Evolutionary conservation across 257 asterid genomes (phyloP), one percentile per base, ranked within the genome.

Genomic region (Plectranthus barbatus): DNA sequence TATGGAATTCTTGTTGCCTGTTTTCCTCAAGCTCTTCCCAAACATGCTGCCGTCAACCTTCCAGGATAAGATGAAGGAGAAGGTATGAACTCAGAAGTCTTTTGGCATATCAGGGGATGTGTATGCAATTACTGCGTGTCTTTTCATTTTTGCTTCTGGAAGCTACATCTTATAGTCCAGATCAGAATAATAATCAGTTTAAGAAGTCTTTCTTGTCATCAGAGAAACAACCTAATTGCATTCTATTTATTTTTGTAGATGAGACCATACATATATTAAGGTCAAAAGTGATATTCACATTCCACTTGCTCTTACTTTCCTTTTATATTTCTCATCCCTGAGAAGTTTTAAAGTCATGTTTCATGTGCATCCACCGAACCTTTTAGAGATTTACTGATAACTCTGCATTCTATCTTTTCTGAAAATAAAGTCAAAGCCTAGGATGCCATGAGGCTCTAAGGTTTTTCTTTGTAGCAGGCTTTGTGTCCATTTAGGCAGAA

Each of bases 1-100:
- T 76, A 87, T 90, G 97, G 96, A 90, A 51, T 87, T 90, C 67
- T 76, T 90, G 82, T 79, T 90, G 52, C 97, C 97, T 60, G 91
- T 87, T 29, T 79, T 79, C 73, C 71, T 90, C 72, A 90, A 90
- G 82, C 83, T 90, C 60, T 90, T 90, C 66, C 97, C 97, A 1
- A 87, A 87, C 77, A 85, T 90, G 96, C 73, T 90, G 40, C 97
- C 97, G 26, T 90, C 97, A 19, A 87, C 96, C 44, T 90, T 90
- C 78, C 95, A 90, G 78, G 96, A 90, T 82, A 90, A 90, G 85
- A 83, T 87, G 97, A 87, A 90, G 74, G 97, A 87, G 78, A 79
- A 90, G 95, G 97, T 90, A 76, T 44, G 71, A 36, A 58, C 52
- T 69, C 60, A 0, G 65, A 69, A 72, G 19, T 31, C 71, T 13